A percentile compares a stretch with the other conserved stretches of the same genome.
Conservation (phyloP, 2,329 filamentous ascomycete genomes). For the Didymella pinodella region DNA sequence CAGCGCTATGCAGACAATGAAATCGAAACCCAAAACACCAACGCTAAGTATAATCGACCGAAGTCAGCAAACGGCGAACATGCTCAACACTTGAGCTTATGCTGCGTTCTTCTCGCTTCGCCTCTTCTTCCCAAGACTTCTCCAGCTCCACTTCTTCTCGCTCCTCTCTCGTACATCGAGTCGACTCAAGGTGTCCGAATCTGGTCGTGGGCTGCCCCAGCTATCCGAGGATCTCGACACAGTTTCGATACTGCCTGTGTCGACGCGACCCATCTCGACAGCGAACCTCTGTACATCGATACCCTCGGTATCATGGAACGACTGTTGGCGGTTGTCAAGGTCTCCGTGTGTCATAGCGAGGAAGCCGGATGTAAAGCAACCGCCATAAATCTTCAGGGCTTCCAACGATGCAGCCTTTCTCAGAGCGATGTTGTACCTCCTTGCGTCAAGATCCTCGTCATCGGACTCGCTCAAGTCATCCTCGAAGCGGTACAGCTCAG, state of each 20-base stretch:
- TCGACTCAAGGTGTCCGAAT: conserved; percentile 44
- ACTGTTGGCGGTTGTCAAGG: conserved; percentile 29
- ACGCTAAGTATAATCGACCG: conserved; percentile 12
- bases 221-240: conserved; percentile 22
- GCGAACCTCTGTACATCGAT: conserved; percentile 36
- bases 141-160: conserved; percentile 34
- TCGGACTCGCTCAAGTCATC: conserved; percentile 33
- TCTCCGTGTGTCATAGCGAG: conserved; percentile 38
- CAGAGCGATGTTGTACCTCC: conserved; percentile 31
- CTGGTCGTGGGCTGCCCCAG: conserved; percentile 40
- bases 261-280: conserved; percentile 34
- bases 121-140: conserved; percentile 31
- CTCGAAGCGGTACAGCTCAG: conserved; percentile 30
- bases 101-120: conserved; percentile 24
- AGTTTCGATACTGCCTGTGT: conserved; percentile 23
- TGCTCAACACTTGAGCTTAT: conserved; percentile 3
- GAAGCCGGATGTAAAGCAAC: conserved; percentile 44
- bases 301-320: conserved; percentile 34
- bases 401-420: conserved; percentile 39
- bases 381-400: conserved; percentile 44
- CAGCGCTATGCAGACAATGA: conserved; percentile 20
- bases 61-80: conserved; percentile 1
- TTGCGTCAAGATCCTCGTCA: conserved; percentile 32
- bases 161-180: conserved; percentile 25
- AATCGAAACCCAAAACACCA: conserved; percentile 23